Evolutionary conservation across 2,329 filamentous ascomycete genomes (phyloP), one percentile per base, ranked within the genome.

Genomic region (Hypoxylon sp.): DNA sequence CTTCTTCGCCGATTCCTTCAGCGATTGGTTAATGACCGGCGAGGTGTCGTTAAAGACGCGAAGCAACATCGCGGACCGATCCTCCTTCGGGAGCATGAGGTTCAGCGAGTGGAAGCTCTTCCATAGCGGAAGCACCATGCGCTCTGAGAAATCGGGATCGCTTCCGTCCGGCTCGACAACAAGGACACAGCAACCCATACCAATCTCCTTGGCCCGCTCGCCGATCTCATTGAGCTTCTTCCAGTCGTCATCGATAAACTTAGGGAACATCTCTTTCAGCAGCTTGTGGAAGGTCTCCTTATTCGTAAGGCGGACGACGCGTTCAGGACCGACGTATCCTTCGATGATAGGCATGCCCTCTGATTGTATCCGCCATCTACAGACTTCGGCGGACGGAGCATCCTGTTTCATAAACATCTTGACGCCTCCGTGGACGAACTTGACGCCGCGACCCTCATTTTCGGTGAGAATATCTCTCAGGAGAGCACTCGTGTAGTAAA

Each of bases 361-460:
- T 11, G 91, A 92, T 84, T 99, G 96, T 74, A 99, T 96, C 50
- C 96, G 90, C 96, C 96, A 99, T 64, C 91, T 88, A 83, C 94
- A 97, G 34, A 96, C 91, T 60, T 94, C 91, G 36, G 91, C 90
- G 4, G 90, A 92, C 65, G 97, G 94, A 0, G 93, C 91, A 76
- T 98, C 94, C 80, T 98, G 95, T 84, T 97, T 97, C 85, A 98
- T 96, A 79, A 97, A 99, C 93, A 98, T 98, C 82, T 97, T 97
- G 34, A 99, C 94, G 70, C 96, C 96, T 55, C 92, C 95, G 80
- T 99, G 96, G 53, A 99, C 92, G 77, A 99, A 97, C 79, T 96
- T 97, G 80, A 98, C 91, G 49, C 94, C 94, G 28, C 92, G 90
- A 46, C 93, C 93, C 80, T 98, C 94, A 78, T 99, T 99, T 76